These are phyloP conservation scores for Leptographium wingfieldii DNA, from an alignment of 2,329 filamentous ascomycete genomes.

Conservation along the genomic window DNA sequence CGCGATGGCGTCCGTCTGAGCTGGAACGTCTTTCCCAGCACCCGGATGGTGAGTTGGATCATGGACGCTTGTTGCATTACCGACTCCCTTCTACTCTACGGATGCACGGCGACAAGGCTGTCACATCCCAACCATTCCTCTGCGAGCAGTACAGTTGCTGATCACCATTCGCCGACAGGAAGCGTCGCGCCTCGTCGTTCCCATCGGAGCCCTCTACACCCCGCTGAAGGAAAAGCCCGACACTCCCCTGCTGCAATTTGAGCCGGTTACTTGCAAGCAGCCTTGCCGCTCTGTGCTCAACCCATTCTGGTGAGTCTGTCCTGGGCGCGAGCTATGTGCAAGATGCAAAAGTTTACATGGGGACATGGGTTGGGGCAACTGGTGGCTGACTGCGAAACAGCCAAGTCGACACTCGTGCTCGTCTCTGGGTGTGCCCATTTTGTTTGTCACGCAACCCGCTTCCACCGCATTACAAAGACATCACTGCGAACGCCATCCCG, in stretches of 20 bases:
- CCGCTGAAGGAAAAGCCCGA: slow-evolving; percentile 90
- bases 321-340: neutral
- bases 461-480: slow-evolving; percentile 81
- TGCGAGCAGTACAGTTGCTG: neutral
- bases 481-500: slow-evolving; percentile 69
- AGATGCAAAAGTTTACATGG: slow-evolving; percentile 12
- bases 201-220: slow-evolving; percentile 91
- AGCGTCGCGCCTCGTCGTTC: slow-evolving; percentile 86
- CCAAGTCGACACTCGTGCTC: slow-evolving; percentile 71
- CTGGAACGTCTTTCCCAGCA: slow-evolving; percentile 98
- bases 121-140: neutral
- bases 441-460: slow-evolving; percentile 74
- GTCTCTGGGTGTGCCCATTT: slow-evolving; percentile 83
- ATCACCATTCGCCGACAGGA: slow-evolving; percentile 41
- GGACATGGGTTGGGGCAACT: neutral
- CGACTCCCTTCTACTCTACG: neutral
- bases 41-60: slow-evolving; percentile 66
- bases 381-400: slow-evolving; percentile 26
- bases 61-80: neutral
- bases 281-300: slow-evolving; percentile 94
- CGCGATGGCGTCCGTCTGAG: slow-evolving; percentile 90
- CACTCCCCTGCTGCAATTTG: slow-evolving; percentile 81
- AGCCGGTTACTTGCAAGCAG: slow-evolving; percentile 92
- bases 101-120: neutral
- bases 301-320: slow-evolving; percentile 68